Base-by-base conservation (phyloP, 2,329 filamentous ascomycete genomes). In the Clathrospora elynae region DNA sequence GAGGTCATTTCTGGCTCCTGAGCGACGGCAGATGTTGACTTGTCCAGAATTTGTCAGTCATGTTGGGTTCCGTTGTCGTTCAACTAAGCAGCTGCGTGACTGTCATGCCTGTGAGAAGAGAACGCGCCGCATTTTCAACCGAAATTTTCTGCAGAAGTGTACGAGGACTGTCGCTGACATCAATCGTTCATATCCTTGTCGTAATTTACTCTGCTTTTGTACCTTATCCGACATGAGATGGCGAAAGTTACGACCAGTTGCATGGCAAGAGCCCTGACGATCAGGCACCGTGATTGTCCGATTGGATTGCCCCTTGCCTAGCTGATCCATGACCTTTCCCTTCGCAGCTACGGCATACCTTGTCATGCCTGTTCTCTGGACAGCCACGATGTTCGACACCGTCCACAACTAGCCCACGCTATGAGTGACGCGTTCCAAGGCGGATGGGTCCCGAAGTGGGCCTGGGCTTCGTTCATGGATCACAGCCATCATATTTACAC, bases 401-500 rank as follows among this genome's bases (percentile, higher is more conserved):
- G 57, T 52, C 50, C 57, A 46, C 58, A 59, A 57, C 54, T 60
- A 61, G 61, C 52, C 53, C 42, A 60, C 51, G 61, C 60, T 46
- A 57, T 54, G 61, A 49, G 53, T 55, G 59, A 57, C 61, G 53
- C 63, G 67, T 57, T 55, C 57, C 52, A 55, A 59, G 49, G 47
- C 55, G 54, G 51, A 48, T 52, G 50, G 59, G 57, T 50, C 61
- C 51, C 50, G 49, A 54, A 53, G 48, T 57, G 56, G 63, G 55
- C 54, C 55, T 51, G 53, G 55, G 55, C 57, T 57, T 52, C 53
- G 49, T 50, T 36, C 55, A 43, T 39, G 26, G 33, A 32, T 56
- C 49, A 46, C 52, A 49, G 61, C 62, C 59, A 55, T 65, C 53
- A 62, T 63, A 66, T 68, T 68, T 67, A 70, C 63, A 53, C 57